These are phyloP conservation scores for Dovyalis caffra DNA, from an alignment of 345 rosid genomes.

Conservation along the genomic window DNA sequence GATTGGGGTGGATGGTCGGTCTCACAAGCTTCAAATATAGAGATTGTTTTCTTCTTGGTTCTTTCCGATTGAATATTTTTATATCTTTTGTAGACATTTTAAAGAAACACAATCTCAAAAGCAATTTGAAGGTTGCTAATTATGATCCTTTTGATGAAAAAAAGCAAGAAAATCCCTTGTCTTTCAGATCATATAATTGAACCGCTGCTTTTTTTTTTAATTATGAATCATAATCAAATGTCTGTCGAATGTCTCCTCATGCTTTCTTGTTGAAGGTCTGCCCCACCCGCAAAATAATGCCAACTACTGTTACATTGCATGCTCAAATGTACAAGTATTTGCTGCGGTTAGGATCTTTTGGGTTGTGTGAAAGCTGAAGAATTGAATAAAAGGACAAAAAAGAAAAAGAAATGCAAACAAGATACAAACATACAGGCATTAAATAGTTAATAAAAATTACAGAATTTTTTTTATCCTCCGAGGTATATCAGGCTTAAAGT, in stretches of 20 bases:
- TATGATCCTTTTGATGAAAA: neutral
- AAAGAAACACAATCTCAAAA: neutral
- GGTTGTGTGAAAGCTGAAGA: too few relatives aligned
- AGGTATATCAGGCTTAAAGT: too few relatives aligned
- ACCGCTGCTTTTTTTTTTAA: too few relatives aligned
- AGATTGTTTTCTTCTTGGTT: slow-evolving; percentile 2
- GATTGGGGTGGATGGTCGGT: neutral
- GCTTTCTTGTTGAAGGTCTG: neutral
- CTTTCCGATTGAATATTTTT: neutral
- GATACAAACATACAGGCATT: too few relatives aligned
- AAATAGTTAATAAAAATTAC: too few relatives aligned
- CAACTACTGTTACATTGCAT: neutral
- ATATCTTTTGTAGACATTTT: neutral
- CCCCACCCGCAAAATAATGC: neutral
- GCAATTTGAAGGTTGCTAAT: neutral
- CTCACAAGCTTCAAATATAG: slow-evolving; percentile 5
- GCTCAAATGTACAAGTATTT: neutral
- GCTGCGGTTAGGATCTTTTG: neutral
- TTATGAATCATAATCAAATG: too few relatives aligned
- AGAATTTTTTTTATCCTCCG: too few relatives aligned
- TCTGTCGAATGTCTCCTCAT: neutral
- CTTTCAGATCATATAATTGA: neutral
- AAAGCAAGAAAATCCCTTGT: neutral
- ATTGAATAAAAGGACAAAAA: too few relatives aligned
- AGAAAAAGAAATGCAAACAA: too few relatives aligned